Base-by-base conservation (phyloP, 805 yeast genomes). In the Jamesozyma gamospora region DNA sequence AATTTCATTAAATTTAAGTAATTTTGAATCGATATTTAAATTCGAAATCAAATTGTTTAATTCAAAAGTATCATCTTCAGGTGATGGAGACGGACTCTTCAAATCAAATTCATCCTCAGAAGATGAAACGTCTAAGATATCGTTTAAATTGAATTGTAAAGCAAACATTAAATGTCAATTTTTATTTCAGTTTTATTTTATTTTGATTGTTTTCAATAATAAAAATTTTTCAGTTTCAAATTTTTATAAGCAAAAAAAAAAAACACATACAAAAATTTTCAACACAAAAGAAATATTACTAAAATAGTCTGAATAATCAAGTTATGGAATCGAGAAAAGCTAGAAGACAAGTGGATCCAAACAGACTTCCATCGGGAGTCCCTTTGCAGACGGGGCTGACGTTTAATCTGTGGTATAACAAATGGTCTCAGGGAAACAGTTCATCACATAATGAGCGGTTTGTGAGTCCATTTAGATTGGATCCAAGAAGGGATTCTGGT, bases 391-490 rank as follows among this genome's bases (percentile, higher is more conserved):
- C 82, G 0, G 95, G 95, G 0, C 74, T 77, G 7, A 75, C 77
- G 0, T 88, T 82, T 65, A 88, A 88, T 52, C 70, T 85, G 13
- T 88, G 96, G 96, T 88, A 75, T 58, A 68, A 80, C 41, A 81
- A 80, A 58, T 88, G 96, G 96, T 76, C 92, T 7, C 75, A 75
- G 26, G 58, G 63, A 12, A 59, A 66, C 14, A 18, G 35, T 6
- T 19, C 24, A 15, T 30, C 30, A 15, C 66, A 64, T 28, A 60
- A 55, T 14, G 67, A 65, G 25, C 60, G 63, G 64, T 65, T 62
- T 56, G 74, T 55, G 62, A 72, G 77, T 58, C 82, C 71, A 27
- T 76, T 72, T 49, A 64, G 78, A 42, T 76, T 90, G 36, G 64
- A 78, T 45, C 66, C 82, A 8, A 66, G 56, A 12, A 53, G 58